Conservation (phyloP, 1,284 basidiomycete genomes). For the Boletus holoroseus region DNA sequence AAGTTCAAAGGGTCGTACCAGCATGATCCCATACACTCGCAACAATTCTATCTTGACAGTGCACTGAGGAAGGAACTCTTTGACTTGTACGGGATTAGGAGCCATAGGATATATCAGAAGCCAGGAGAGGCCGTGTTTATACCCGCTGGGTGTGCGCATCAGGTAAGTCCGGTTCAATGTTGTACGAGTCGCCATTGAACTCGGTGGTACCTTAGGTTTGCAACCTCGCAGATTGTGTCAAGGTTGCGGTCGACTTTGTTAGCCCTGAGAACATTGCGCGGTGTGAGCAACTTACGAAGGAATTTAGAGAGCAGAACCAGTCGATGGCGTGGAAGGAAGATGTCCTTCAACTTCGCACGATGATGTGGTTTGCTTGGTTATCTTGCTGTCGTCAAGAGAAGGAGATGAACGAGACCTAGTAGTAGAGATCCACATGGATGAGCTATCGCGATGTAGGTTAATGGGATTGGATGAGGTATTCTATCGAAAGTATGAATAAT, state of each 20-base stretch:
- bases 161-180: conserved; percentile 47
- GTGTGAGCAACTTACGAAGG: conserved; percentile 78
- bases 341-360: conserved; percentile 83
- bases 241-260: conserved; percentile 95
- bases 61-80: conserved; percentile 63
- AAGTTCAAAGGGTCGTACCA: conserved; percentile 49
- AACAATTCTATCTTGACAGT: conserved; percentile 81
- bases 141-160: conserved; percentile 92
- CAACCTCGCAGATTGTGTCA: conserved; percentile 88
- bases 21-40: conserved; percentile 87
- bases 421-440: conserved; percentile 7
- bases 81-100: conserved; percentile 64
- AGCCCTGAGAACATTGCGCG: conserved; percentile 85
- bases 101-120: conserved; percentile 81
- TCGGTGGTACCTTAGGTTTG: conserved; percentile 48
- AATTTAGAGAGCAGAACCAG: conserved; percentile 87
- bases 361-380: conserved; percentile 91
- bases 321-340: conserved; percentile 90
- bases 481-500: conserved; percentile 26
- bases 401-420: conserved; percentile 36
- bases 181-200: neutral
- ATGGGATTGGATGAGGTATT: conserved; percentile 21
- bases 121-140: conserved; percentile 95
- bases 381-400: conserved; percentile 54
- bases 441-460: conserved; percentile 23